Conservation (phyloP, 2,329 filamentous ascomycete genomes). For the Dactylellina haptotyla region DNA sequence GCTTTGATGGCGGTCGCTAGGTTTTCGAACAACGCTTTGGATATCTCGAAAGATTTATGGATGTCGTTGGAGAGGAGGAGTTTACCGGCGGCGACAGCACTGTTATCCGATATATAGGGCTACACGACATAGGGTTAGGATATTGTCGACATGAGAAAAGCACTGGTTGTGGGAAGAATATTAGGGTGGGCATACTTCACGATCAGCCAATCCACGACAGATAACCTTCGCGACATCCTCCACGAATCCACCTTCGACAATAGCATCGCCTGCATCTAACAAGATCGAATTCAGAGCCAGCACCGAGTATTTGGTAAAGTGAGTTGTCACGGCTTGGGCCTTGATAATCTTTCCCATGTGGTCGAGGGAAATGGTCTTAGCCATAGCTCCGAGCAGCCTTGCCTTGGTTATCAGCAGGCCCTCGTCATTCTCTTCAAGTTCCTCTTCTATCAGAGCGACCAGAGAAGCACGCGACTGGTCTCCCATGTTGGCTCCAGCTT, state of each 20-base stretch:
- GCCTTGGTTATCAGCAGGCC: conserved; percentile 78
- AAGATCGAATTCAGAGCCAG: conserved; percentile 89
- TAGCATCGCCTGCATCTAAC: conserved; percentile 76
- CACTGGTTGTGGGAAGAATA: neutral
- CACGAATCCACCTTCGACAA: conserved; percentile 73
- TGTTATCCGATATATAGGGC: conserved; percentile 88
- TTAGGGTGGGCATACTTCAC: conserved; percentile 70
- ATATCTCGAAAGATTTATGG: conserved; percentile 76
- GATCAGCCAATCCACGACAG: conserved; percentile 79
- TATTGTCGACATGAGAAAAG: conserved; percentile 6
- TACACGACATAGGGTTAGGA: conserved; percentile 60
- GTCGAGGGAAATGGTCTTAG: conserved; percentile 83
- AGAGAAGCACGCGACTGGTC: conserved; percentile 88
- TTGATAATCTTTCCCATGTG: conserved; percentile 71
- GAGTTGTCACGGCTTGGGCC: conserved; percentile 79
- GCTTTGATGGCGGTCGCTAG: conserved; percentile 77
- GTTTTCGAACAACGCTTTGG: conserved; percentile 81
- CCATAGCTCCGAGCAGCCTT: conserved; percentile 85
- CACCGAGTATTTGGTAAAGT: conserved; percentile 80
- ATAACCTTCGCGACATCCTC: conserved; percentile 82
- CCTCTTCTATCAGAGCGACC: conserved; percentile 85
- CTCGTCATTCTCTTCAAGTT: conserved; percentile 77
- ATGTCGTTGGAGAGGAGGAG: conserved; percentile 75
- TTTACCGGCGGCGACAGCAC: conserved; percentile 88
- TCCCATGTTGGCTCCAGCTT: conserved; percentile 93